Evolutionary conservation across 768 basidiomycete genomes (phyloP), one percentile per base, ranked within the genome.

Genomic region (Punctularia strigosozonata): DNA sequence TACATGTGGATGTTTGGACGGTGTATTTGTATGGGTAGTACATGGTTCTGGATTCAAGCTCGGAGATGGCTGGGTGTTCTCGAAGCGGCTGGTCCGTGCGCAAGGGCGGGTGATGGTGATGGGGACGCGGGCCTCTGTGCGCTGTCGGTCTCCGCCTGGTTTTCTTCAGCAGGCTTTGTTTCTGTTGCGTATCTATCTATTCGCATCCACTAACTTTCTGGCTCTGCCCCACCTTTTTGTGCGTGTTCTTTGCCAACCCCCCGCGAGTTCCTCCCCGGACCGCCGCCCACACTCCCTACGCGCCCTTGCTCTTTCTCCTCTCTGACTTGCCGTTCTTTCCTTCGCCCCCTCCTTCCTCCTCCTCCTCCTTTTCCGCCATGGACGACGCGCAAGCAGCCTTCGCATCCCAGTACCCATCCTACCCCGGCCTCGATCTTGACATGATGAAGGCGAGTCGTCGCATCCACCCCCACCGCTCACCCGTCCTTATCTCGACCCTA

Each of bases 361-460:
- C 66, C 61, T 60, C 55, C 48, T 58, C 57, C 51, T 53, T 65
- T 63, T 59, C 58, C 60, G 56, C 66, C 69, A 79, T 84, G 83
- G 80, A 82, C 66, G 80, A 85, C 69, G 52, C 72, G 39, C 80
- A 83, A 61, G 65, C 80, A 57, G 69, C 69, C 36, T 83, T 81
- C 57, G 73, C 75, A 45, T 59, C 64, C 39, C 80, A 77, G 52
- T 85, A 86, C 58, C 69, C 72, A 46, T 57, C 69, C 45, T 86
- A 82, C 71, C n/a, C n/a, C n/a, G 64, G 60, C 42, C 81, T 87
- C 64, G 84, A 87, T 55, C 66, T 87, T 73, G 84, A 88, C 62
- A 87, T 88, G 84, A 87, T 86, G 83, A 88, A 88, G 81, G 85
- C 80, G 10, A 34, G 33, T 14, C 14, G 18, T 15, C 13, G 37